A percentile compares a stretch with the other conserved stretches of the same genome.
phyloP scores from a whole-genome alignment of 1,284 basidiomycete genomes.

The Boletus albobrunnescens region DNA sequence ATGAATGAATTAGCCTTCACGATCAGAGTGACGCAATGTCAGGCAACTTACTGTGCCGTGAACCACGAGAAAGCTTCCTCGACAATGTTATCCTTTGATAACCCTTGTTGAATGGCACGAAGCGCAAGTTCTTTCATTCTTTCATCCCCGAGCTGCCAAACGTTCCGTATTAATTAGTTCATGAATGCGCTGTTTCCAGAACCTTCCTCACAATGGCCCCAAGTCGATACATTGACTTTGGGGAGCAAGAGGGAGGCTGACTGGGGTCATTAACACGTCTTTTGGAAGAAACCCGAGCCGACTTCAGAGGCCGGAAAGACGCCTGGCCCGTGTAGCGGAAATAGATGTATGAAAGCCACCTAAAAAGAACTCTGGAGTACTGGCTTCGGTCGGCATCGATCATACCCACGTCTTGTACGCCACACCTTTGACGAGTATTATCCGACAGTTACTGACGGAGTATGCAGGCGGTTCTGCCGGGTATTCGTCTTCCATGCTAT shows the following conservation, averaged over 20 bases:
- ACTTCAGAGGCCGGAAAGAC: constrained; percentile 26
- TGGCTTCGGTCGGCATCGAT: neutral
- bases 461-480: constrained; percentile 23
- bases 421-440: constrained; percentile 27
- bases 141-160: constrained; percentile 26
- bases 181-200: neutral
- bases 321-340: constrained; percentile 32
- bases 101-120: constrained; percentile 23
- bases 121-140: constrained; percentile 24
- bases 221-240: constrained; percentile 37
- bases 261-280: neutral
- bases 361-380: neutral
- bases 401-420: constrained; percentile 30
- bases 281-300: constrained; percentile 5
- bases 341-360: constrained; percentile 29
- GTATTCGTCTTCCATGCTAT: neutral
- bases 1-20: constrained; percentile 8
- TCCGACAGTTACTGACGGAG: constrained; percentile 25
- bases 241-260: constrained; percentile 22
- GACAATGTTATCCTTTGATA: constrained; percentile 28
- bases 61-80: constrained; percentile 33
- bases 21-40: neutral
- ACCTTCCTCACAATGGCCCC: constrained; percentile 20
- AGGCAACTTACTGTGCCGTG: constrained; percentile 27
- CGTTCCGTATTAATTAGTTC: constrained; percentile 2